Percentiles rank a stretch among this genome's conserved stretches.
These are phyloP conservation scores for Pseudocercospora crystallina DNA, from an alignment of 2,329 filamentous ascomycete genomes.

Conservation along the genomic window DNA sequence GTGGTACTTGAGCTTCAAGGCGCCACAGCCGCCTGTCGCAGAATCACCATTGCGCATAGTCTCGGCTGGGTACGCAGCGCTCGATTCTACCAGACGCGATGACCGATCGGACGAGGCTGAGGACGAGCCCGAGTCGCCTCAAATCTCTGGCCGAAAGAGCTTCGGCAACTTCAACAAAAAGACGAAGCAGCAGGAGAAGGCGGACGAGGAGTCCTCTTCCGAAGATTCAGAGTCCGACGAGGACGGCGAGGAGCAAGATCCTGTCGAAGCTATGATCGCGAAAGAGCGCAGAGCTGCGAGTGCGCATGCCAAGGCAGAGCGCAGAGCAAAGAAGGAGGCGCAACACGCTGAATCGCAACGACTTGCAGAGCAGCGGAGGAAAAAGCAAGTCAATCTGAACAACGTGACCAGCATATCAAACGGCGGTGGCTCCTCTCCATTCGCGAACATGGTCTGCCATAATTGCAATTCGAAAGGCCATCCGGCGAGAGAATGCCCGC, in stretches of 20 bases:
- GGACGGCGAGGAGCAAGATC: slow-evolving; percentile 44
- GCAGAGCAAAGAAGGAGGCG: slow-evolving; percentile 49
- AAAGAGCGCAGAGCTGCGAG: slow-evolving; percentile 47
- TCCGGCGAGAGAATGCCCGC: slow-evolving; percentile 58
- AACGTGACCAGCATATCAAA: slow-evolving; percentile 54
- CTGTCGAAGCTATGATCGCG: slow-evolving; percentile 45
- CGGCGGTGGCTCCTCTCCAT: slow-evolving; percentile 28
- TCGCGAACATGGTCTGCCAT: slow-evolving; percentile 53
- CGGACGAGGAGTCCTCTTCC: slow-evolving; percentile 29
- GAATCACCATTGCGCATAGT: slow-evolving; percentile 55
- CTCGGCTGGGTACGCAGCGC: slow-evolving; percentile 58
- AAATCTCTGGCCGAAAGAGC: slow-evolving; percentile 46
- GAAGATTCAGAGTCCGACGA: slow-evolving; percentile 37
- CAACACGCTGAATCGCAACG: slow-evolving; percentile 52
- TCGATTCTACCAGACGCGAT: slow-evolving; percentile 40
- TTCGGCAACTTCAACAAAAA: slow-evolving; percentile 51
- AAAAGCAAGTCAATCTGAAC: slow-evolving; percentile 68
- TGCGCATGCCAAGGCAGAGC: slow-evolving; percentile 43
- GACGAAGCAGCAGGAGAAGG: slow-evolving; percentile 43
- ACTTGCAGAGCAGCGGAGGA: slow-evolving; percentile 59
- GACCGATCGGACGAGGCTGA: slow-evolving; percentile 35
- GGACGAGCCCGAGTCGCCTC: slow-evolving; percentile 33
- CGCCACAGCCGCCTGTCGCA: slow-evolving; percentile 36
- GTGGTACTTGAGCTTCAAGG: slow-evolving; percentile 67
- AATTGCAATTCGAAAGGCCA: slow-evolving; percentile 64